phyloP scores from a whole-genome alignment of 148 eudicot genomes.

The Pouteria glomerata region DNA sequence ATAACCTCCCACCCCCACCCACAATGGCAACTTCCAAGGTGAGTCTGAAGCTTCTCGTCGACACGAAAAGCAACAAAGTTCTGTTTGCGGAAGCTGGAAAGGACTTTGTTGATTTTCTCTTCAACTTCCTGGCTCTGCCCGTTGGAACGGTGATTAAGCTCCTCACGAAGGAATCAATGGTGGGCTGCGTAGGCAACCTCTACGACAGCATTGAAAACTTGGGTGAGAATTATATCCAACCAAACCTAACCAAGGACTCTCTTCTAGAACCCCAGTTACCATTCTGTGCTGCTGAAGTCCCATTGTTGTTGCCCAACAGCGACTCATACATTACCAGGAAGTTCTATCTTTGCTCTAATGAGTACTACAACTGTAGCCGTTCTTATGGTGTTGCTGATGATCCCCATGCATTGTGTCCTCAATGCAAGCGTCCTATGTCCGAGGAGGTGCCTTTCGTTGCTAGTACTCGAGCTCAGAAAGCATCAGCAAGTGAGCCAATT shows the following conservation, averaged over 20 bases:
- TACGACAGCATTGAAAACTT: too few relatives aligned
- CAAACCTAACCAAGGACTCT: background rate
- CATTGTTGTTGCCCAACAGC: background rate
- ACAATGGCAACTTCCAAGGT: too few relatives aligned
- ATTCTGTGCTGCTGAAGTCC: background rate
- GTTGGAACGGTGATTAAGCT: too few relatives aligned
- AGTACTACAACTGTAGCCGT: background rate
- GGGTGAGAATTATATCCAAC: background rate
- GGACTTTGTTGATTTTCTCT: too few relatives aligned
- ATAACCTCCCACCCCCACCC: too few relatives aligned
- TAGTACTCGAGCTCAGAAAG: background rate
- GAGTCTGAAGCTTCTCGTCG: constrained; percentile 20
- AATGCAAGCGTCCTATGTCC: background rate
- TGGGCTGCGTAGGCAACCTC: too few relatives aligned
- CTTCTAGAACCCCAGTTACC: background rate
- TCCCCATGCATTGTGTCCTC: background rate
- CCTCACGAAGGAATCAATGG: too few relatives aligned
- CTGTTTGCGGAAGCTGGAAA: too few relatives aligned
- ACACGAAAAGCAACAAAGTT: too few relatives aligned
- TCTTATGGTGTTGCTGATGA: background rate
- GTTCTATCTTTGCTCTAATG: background rate
- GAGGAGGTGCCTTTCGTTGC: background rate
- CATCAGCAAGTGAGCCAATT: background rate
- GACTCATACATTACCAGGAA: background rate
- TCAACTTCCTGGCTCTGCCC: too few relatives aligned